phyloP scores from a whole-genome alignment of 306 rosid genomes.

The Chamaecrista fasciculata region DNA sequence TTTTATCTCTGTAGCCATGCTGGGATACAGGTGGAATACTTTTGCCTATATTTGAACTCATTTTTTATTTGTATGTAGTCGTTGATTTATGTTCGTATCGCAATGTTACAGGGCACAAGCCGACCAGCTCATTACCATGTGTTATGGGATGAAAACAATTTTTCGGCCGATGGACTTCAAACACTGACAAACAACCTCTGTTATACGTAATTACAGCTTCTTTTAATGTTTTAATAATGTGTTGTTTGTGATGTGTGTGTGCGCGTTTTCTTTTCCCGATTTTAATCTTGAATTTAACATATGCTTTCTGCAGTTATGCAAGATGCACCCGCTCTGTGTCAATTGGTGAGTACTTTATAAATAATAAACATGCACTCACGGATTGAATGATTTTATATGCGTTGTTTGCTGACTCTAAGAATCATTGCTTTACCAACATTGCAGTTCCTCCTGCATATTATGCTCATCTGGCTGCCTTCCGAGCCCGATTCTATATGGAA shows the following conservation, averaged over 20 bases:
- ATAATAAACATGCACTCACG: too few species aligned
- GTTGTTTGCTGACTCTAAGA: background rate
- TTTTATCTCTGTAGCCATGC: slow-evolving; percentile 95
- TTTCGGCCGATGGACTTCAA: slow-evolving; percentile 87
- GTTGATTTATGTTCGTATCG: background rate
- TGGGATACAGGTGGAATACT: slow-evolving; percentile 71
- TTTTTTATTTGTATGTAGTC: background rate
- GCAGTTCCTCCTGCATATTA: slow-evolving; percentile 97
- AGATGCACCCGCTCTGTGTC: slow-evolving; percentile 96
- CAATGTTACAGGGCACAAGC: slow-evolving; percentile 75
- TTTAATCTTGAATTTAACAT: too few species aligned
- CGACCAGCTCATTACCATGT: slow-evolving; percentile 99
- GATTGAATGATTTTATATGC: background rate
- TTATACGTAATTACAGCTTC: slow-evolving; percentile 50
- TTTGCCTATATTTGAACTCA: background rate
- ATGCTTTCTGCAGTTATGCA: slow-evolving; percentile 54
- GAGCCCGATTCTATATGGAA: slow-evolving; percentile 94
- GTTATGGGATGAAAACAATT: slow-evolving; percentile 90
- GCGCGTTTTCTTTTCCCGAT: too few species aligned
- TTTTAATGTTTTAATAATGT: background rate
- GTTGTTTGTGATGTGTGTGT: too few species aligned
- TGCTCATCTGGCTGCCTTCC: slow-evolving; percentile 93
- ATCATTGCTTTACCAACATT: background rate
- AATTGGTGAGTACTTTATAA: slow-evolving; percentile 56
- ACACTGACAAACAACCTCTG: slow-evolving; percentile 85